A percentile compares a stretch with the other conserved stretches of the same genome.
Evolutionary conservation across 2,329 filamentous ascomycete genomes (phyloP).

Genomic region (Paraconiothyrium sp.): DNA sequence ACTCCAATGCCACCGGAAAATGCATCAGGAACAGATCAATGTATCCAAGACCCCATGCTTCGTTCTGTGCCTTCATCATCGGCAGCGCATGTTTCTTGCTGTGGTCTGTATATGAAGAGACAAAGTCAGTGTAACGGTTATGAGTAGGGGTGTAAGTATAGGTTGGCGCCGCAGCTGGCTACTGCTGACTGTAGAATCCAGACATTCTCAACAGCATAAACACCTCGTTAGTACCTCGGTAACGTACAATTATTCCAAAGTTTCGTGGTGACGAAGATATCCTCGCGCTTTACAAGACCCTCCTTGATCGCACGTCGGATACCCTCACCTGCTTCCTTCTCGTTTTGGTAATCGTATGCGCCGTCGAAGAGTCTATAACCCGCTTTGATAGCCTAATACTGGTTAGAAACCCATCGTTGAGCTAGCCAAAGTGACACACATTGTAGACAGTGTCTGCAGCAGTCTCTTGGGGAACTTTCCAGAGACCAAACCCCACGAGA

Average conservation of each 20-base stretch:
- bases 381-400: conserved; percentile 30
- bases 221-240: background rate
- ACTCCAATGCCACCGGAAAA: conserved; percentile 86
- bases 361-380: conserved; percentile 44
- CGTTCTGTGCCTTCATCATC: conserved; percentile 77
- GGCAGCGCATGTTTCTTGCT: conserved; percentile 77
- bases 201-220: background rate
- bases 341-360: conserved; percentile 38
- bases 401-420: background rate
- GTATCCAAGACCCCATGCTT: conserved; percentile 83
- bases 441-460: conserved; percentile 82
- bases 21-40: conserved; percentile 86
- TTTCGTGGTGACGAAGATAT: conserved; percentile 90
- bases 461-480: conserved; percentile 81
- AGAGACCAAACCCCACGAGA: conserved; percentile 79
- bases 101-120: conserved; percentile 63
- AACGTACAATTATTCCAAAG: conserved; percentile 78
- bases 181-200: too few species aligned
- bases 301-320: conserved; percentile 31
- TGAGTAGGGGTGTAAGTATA: background rate
- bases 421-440: conserved; percentile 9
- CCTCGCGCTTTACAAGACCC: conserved; percentile 61
- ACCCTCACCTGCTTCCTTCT: conserved; percentile 32
- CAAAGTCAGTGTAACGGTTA: background rate
- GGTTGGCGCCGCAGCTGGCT: too few species aligned